These are phyloP conservation scores for Cutaneotrichosporon cutaneum DNA, from an alignment of 1,284 basidiomycete species.

Conservation along the genomic window DNA sequence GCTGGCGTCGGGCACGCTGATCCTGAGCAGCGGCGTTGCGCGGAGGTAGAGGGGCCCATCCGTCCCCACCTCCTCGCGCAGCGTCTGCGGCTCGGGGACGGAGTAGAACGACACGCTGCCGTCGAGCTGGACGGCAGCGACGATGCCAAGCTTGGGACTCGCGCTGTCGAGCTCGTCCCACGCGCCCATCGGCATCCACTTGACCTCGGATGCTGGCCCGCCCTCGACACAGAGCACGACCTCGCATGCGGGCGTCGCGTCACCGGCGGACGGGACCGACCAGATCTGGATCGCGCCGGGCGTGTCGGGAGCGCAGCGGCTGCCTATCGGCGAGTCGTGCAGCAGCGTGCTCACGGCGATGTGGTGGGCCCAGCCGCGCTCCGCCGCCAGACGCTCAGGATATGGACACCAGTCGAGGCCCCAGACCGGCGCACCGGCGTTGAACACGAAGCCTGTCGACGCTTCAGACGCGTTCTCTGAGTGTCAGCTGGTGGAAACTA, in stretches of 20 bases:
- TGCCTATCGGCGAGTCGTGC: constrained; percentile 34
- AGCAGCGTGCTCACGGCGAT: constrained; percentile 75
- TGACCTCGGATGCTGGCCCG: constrained; percentile 71
- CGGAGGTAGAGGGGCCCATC: constrained; percentile 32
- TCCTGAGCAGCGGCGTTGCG: constrained; percentile 63
- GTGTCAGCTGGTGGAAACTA: background rate
- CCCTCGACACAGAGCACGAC: constrained; percentile 65
- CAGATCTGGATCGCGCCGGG: constrained; percentile 52
- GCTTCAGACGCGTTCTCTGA: background rate
- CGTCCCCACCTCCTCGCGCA: constrained; percentile 19
- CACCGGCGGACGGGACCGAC: constrained; percentile 30
- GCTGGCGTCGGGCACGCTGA: constrained; percentile 69
- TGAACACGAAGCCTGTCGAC: constrained; percentile 55
- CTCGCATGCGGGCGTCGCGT: constrained; percentile 29
- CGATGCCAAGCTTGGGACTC: constrained; percentile 70
- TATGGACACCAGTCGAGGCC: constrained; percentile 87
- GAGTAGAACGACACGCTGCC: constrained; percentile 72
- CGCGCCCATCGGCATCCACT: constrained; percentile 84
- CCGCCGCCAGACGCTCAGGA: constrained; percentile 58
- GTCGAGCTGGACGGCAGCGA: constrained; percentile 79
- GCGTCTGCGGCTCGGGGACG: constrained; percentile 67
- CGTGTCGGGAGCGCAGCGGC: constrained; percentile 25
- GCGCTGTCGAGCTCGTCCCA: constrained; percentile 59
- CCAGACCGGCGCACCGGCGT: constrained; percentile 80
- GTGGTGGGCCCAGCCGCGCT: constrained; percentile 64